Percentiles rank a stretch among this genome's conserved stretches.
Evolutionary conservation across 352 stramenopile genomes (phyloP).

Genomic region (Phytophthora lateralis): DNA sequence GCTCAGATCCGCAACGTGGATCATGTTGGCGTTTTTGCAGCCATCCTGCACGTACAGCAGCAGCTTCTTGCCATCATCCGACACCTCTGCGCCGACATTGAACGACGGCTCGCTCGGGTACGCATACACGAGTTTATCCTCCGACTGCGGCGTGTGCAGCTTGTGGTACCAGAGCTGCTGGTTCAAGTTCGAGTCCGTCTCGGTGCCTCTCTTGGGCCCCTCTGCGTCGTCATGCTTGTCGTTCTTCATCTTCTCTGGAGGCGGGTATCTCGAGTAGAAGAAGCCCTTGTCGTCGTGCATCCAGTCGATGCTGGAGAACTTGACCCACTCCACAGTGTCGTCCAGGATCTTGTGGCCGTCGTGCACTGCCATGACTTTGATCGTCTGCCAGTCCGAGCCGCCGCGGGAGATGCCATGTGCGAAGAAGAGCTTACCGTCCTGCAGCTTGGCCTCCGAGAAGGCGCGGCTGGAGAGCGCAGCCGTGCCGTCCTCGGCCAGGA

Average conservation of each 20-base stretch:
- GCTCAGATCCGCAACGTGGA: constrained; percentile 70
- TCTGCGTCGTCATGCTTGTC: constrained; percentile 45
- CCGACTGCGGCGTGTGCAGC: constrained; percentile 65
- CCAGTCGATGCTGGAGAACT: constrained; percentile 86
- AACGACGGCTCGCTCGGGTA: constrained; percentile 81
- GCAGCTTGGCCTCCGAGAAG: constrained; percentile 75
- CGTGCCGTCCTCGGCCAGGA: constrained; percentile 75
- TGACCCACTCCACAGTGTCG: constrained; percentile 88
- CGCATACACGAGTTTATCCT: constrained; percentile 81
- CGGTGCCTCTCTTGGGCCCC: constrained; percentile 68
- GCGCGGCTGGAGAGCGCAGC: constrained; percentile 62
- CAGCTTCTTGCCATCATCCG: constrained; percentile 80
- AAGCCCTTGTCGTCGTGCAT: constrained; percentile 85
- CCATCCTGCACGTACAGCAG: constrained; percentile 80
- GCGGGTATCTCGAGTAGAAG: constrained; percentile 86
- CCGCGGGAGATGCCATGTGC: constrained; percentile 83
- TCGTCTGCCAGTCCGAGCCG: constrained; percentile 88
- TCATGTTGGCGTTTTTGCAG: constrained; percentile 91
- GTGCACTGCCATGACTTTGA: constrained; percentile 83
- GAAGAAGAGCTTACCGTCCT: constrained; percentile 78
- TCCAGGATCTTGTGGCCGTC: constrained; percentile 71
- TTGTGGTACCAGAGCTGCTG: constrained; percentile 86
- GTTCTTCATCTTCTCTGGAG: constrained; percentile 63
- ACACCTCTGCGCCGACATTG: constrained; percentile 67
- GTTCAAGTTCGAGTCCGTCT: constrained; percentile 80